Evolutionary conservation across 257 asterid species (phyloP), one percentile per base, ranked within the genome.

Genomic region (Solanum gandarillasii): DNA sequence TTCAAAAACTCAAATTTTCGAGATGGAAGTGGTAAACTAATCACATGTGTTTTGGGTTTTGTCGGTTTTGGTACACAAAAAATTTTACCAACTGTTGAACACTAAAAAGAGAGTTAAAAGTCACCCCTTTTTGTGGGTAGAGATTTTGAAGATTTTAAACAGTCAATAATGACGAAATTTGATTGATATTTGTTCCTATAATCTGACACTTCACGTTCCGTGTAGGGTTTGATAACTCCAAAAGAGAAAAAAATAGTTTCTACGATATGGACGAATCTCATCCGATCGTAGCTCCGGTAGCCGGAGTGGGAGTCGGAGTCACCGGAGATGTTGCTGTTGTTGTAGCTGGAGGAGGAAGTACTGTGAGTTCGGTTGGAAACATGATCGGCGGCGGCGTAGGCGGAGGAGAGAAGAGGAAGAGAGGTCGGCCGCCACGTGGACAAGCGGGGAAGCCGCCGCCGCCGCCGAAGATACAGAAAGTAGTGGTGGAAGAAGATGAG

Each of bases 361-460:
- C 89, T 48, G 87, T 9, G 86, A 91, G 20, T 36, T 32, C 71
- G 20, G 87, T 72, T 11, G 43, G 79, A 8, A 72, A 9, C 8
- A 32, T 73, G 48, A 73, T 73, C 82, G 90, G 75, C 12, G 67
- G 67, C 11, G 25, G 67, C 25, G 67, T 55, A 23, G 67, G 67
- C 89, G 92, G 89, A 82, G 87, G 62, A 12, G 96, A 91, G 89
- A 96, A 90, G 94, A 86, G 92, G 93, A 94, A 89, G 92, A 90
- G 99, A 60, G 98, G 98, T 2, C 84, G 98, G 20, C 98, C 98
- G 87, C 92, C 94, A 4, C 93, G 88, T 91, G 98, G 95, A 55
- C 92, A 85, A n/a, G 89, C 39, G 41, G 87, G 88, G 62, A 91
- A 89, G 81, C 98, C 93, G 31, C 94, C 93, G 29, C 94, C 92